These are phyloP conservation scores for Gomphus bonarii DNA, from an alignment of 1,284 basidiomycete species.

Conservation along the genomic window DNA sequence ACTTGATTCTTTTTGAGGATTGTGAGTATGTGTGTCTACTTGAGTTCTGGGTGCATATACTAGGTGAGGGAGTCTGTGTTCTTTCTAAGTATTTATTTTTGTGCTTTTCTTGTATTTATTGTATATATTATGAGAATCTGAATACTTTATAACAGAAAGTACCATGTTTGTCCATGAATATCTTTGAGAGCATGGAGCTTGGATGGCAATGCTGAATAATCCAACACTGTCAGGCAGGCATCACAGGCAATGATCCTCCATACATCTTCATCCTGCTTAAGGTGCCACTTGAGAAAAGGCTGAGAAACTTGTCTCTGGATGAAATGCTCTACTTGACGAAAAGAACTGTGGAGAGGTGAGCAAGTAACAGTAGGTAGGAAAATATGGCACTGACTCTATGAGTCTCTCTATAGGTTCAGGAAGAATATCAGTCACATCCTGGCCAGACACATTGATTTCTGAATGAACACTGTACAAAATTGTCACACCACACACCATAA, in stretches of 20 bases:
- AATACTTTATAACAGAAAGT: too few species aligned
- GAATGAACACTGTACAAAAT: slow-evolving; percentile 34
- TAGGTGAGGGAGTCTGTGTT: too few species aligned
- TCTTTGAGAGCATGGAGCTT: slow-evolving; percentile 51
- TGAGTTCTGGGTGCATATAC: slow-evolving; percentile 27
- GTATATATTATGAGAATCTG: too few species aligned
- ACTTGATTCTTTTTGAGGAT: too few species aligned
- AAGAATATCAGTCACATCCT: slow-evolving; percentile 26
- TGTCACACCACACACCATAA: slow-evolving; percentile 42
- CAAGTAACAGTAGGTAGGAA: not conserved
- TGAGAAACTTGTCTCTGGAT: slow-evolving; percentile 50
- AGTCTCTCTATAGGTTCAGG: slow-evolving; percentile 33
- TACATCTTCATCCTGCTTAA: slow-evolving; percentile 63
- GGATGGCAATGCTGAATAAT: slow-evolving; percentile 47
- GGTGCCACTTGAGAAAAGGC: slow-evolving; percentile 70
- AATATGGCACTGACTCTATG: slow-evolving; percentile 33
- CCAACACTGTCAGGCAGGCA: slow-evolving; percentile 40
- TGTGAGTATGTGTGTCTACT: slow-evolving; percentile 39
- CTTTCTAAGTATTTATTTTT: too few species aligned
- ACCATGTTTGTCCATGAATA: slow-evolving; percentile 30
- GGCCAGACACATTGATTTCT: slow-evolving; percentile 33
- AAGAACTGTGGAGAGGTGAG: slow-evolving; percentile 25
- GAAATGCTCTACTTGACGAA: slow-evolving; percentile 37
- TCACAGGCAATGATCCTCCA: slow-evolving; percentile 45
- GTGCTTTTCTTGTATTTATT: too few species aligned